phyloP scores from a whole-genome alignment of 2,329 filamentous ascomycete genomes.

The Rhexocercosporidium sp. region DNA sequence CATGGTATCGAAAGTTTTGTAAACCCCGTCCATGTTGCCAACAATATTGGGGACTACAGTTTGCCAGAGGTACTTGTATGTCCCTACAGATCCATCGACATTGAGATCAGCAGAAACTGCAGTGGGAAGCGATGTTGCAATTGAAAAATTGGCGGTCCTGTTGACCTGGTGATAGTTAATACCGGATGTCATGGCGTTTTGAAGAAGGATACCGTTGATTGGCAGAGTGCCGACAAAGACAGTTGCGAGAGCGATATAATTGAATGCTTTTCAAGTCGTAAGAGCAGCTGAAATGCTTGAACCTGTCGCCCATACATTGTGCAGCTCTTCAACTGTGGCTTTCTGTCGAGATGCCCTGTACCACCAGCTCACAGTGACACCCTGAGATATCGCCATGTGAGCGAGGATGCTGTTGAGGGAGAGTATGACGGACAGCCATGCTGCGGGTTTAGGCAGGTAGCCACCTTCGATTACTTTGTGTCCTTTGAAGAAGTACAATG shows the following conservation, averaged over 20 bases:
- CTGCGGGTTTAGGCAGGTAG: slow-evolving; percentile 20
- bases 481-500: slow-evolving; percentile 18
- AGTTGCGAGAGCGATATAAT: slow-evolving; percentile 22
- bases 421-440: slow-evolving; percentile 22
- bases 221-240: slow-evolving; percentile 21
- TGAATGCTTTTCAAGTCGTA: slow-evolving; percentile 18
- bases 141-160: background rate
- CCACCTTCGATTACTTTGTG: slow-evolving; percentile 17
- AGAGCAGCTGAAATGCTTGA: slow-evolving; percentile 11
- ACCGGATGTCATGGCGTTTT: slow-evolving; percentile 17
- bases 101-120: slow-evolving; percentile 16
- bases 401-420: slow-evolving; percentile 20
- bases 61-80: slow-evolving; percentile 11
- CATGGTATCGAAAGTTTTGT: background rate
- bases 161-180: slow-evolving; percentile 7
- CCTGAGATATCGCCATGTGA: slow-evolving; percentile 19
- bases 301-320: slow-evolving; percentile 21
- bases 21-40: background rate
- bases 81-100: slow-evolving; percentile 2
- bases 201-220: slow-evolving; percentile 20
- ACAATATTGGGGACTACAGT: slow-evolving; percentile 2
- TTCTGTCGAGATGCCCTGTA: slow-evolving; percentile 11
- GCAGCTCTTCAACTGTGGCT: slow-evolving; percentile 20
- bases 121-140: slow-evolving; percentile 6
- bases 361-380: slow-evolving; percentile 20